Conservation (phyloP, 2,329 filamentous ascomycete species). For the Oidium heveae region DNA sequence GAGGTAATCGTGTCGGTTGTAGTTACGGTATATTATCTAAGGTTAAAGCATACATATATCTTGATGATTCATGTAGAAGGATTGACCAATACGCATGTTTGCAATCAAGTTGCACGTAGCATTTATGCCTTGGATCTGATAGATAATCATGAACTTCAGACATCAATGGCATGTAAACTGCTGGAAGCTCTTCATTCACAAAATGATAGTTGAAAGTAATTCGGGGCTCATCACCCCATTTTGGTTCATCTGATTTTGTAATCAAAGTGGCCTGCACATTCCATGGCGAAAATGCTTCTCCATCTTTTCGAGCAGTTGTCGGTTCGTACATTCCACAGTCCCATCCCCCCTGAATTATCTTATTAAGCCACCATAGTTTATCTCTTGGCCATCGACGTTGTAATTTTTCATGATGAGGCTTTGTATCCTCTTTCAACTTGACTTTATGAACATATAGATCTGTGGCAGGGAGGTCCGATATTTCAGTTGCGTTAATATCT, state of each 20-base stretch:
- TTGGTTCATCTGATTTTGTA: neutral
- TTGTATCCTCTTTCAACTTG: neutral
- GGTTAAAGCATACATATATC: neutral
- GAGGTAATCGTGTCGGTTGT: neutral
- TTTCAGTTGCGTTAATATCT: neutral
- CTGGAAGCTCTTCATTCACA: neutral
- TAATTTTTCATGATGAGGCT: neutral
- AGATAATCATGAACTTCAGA: slow-evolving; percentile 1
- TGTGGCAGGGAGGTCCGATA: neutral
- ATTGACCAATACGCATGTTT: slow-evolving; percentile 1
- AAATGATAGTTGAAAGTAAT: too few species aligned
- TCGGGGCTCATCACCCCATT: neutral
- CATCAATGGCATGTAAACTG: neutral
- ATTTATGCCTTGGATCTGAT: neutral
- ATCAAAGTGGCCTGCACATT: neutral
- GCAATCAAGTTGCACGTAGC: neutral
- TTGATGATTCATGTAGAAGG: neutral
- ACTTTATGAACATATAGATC: neutral
- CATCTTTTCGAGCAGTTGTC: neutral
- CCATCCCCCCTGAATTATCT: neutral
- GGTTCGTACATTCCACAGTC: neutral
- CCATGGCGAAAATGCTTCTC: neutral
- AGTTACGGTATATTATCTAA: neutral
- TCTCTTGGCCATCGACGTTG: neutral
- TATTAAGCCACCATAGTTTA: neutral